Base-by-base conservation (phyloP, 192 early-diverging fungal genomes). In the Umbelopsis sp. region DNA sequence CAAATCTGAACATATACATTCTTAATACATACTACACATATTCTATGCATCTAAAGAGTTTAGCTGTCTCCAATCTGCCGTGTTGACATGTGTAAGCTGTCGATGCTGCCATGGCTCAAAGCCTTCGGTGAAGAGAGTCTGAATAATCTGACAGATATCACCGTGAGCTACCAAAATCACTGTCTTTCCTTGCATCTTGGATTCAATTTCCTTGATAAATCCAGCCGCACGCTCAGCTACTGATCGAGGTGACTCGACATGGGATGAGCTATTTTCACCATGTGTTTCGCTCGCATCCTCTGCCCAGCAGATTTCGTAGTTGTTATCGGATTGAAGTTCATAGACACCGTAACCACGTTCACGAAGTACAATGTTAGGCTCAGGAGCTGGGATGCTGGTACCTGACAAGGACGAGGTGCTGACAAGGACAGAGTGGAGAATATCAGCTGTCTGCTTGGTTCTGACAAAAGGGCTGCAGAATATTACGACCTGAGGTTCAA, bases 261-360 rank as follows among this genome's bases (percentile, higher is more conserved):
- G 20, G 47, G 59, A 53, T 32, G 49, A 22, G 26, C 49, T 50
- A 38, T 72, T 41, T 54, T 75, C 70, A 5, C 77, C 74, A 52
- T 75, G 73, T 1, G 65, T 65, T 26, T 70, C 68, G 10, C 38
- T 22, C 0, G 47, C 76, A 65, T 89, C 88, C 25, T 73, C 74
- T 0, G 41, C 68, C 85, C 86, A 89, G 1, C 82, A 82, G 2
- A 11, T 10, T 0, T 73, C 41, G 45, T 89, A 89, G 11, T 78
- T 66, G 10, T 67, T 49, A 21, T 82, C 82, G 9, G 77, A 70
- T 26, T 71, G 52, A 76, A 87, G 82, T 45, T 89, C 88, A 65
- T 82, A 85, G 9, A 83, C 73, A 12, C 88, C 88, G 77, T 85
- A 89, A 45, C 74, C 81, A 14, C 88, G 76, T 52, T 89, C 88